Evolutionary conservation across 768 basidiomycete species (phyloP).

Genomic region (Dictyophora rubrovolvata): DNA sequence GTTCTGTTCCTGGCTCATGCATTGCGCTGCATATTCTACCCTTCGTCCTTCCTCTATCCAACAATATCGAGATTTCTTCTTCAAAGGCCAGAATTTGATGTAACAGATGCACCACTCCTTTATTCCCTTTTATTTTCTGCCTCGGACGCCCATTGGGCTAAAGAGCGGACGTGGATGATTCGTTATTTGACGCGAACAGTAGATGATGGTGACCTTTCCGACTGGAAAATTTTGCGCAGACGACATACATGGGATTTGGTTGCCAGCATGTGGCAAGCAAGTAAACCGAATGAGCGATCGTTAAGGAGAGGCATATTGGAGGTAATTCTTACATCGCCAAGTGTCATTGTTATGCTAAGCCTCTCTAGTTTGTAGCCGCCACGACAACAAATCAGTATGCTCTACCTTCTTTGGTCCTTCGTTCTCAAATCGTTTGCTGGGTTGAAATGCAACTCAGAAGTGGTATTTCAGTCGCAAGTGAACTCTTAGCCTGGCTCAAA

Average conservation of each 20-base stretch:
- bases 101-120: constrained; percentile 79
- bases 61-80: constrained; percentile 79
- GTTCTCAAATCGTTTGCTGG: constrained; percentile 70
- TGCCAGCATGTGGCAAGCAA: constrained; percentile 61
- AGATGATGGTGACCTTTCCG: constrained; percentile 42
- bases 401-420: constrained; percentile 57
- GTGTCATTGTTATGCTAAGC: neutral
- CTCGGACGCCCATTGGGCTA: constrained; percentile 63
- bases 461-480: constrained; percentile 11
- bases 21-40: constrained; percentile 73
- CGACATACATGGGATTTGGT: constrained; percentile 85
- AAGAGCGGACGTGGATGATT: constrained; percentile 84
- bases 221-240: constrained; percentile 74
- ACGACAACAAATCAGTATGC: constrained; percentile 63
- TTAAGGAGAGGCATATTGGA: constrained; percentile 57
- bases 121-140: constrained; percentile 80
- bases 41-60: constrained; percentile 83
- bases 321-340: constrained; percentile 27
- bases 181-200: constrained; percentile 75
- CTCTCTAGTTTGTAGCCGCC: constrained; percentile 61
- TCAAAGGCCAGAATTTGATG: constrained; percentile 76
- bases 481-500: constrained; percentile 16
- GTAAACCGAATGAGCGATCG: constrained; percentile 42
- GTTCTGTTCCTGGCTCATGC: constrained; percentile 79
- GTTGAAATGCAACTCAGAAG: constrained; percentile 59